These are phyloP conservation scores for Clitocybe nebularis DNA, from an alignment of 1,284 basidiomycete genomes.

Conservation along the genomic window DNA sequence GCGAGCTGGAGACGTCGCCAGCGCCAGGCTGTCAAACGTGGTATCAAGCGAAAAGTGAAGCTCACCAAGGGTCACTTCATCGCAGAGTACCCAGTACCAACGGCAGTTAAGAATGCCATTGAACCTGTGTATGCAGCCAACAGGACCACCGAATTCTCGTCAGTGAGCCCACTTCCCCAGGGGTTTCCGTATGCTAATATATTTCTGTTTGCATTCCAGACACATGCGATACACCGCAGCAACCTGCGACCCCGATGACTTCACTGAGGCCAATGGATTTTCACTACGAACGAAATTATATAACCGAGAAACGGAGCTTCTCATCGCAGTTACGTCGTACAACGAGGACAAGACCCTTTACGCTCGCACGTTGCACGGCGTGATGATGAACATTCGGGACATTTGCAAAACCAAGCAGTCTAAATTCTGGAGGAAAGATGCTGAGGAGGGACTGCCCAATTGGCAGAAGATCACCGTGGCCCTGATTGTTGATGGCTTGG, in stretches of 20 bases:
- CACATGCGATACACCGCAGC: constrained; percentile 81
- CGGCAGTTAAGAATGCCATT: constrained; percentile 74
- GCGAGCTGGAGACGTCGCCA: constrained; percentile 63
- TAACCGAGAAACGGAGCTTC: constrained; percentile 71
- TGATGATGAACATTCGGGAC: constrained; percentile 98
- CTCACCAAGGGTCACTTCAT: constrained; percentile 85
- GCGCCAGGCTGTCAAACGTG: constrained; percentile 69
- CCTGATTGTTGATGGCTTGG: constrained; percentile 90
- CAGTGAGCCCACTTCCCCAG: constrained; percentile 20
- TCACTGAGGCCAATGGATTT: constrained; percentile 63
- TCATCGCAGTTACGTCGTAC: constrained; percentile 71
- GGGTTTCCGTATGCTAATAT: not conserved
- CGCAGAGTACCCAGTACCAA: constrained; percentile 77
- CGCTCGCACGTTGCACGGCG: constrained; percentile 88
- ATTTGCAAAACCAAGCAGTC: constrained; percentile 96
- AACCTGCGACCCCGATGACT: constrained; percentile 82
- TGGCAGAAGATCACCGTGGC: constrained; percentile 96
- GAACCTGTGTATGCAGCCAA: constrained; percentile 66
- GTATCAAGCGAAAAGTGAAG: constrained; percentile 77
- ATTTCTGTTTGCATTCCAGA: constrained; percentile 23
- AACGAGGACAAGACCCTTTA: constrained; percentile 79
- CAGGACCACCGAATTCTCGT: constrained; percentile 73
- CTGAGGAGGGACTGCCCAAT: constrained; percentile 83
- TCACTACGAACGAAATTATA: constrained; percentile 68
- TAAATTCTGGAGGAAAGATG: constrained; percentile 84